phyloP scores from a whole-genome alignment of 306 rosid genomes.

The Mimosa bimucronata region DNA sequence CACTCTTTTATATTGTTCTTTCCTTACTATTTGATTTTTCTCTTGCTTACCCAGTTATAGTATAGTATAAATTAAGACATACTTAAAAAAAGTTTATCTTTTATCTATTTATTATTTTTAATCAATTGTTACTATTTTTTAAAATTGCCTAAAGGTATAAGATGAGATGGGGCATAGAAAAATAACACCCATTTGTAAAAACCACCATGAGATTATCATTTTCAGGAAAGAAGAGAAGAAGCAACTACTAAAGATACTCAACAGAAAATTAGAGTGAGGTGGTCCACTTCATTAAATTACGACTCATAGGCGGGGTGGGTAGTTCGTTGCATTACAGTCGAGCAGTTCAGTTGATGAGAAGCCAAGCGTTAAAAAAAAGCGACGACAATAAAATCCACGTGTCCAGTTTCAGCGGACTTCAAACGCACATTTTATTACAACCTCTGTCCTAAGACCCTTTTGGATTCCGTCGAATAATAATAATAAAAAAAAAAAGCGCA shows the following conservation, averaged over 20 bases:
- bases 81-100: too few relatives aligned
- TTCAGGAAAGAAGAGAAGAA: not conserved
- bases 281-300: not conserved
- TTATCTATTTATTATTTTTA: too few relatives aligned
- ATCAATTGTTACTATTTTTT: too few relatives aligned
- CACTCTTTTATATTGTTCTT: too few relatives aligned
- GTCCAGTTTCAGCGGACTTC: slow-evolving; percentile 45
- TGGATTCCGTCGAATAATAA: slow-evolving; percentile 50
- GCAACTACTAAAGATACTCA: not conserved
- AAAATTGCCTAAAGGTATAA: too few relatives aligned
- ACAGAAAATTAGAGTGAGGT: not conserved
- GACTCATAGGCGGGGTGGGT: not conserved
- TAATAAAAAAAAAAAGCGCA: slow-evolving; percentile 3
- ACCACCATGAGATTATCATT: not conserved
- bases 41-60: too few relatives aligned
- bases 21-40: too few relatives aligned
- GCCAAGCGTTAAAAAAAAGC: not conserved
- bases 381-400: slow-evolving; percentile 48
- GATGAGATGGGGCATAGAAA: too few relatives aligned
- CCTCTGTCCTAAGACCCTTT: slow-evolving; percentile 14
- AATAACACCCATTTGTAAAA: not conserved
- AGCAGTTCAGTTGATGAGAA: not conserved
- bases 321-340: not conserved
- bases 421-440: slow-evolving; percentile 45
- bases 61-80: too few relatives aligned